Evolutionary conservation across 257 asterid genomes (phyloP).

Genomic region (Cynanchum wilfordii): DNA sequence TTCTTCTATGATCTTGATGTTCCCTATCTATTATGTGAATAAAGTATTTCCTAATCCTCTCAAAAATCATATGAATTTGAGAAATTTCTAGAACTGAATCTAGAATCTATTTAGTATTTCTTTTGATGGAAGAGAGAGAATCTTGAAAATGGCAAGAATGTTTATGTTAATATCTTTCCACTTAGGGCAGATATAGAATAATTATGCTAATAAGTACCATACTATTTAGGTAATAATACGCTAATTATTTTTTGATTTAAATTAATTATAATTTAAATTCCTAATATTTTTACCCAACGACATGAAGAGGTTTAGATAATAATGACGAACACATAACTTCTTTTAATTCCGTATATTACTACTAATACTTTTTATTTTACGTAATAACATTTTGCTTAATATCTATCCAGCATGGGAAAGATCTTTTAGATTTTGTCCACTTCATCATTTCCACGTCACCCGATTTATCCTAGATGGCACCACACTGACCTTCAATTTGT

Average conservation of each 20-base stretch:
- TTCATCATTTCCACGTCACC: conserved; percentile 28
- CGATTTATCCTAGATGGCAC: conserved; percentile 32
- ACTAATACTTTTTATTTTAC: no score
- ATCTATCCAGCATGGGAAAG: conserved; percentile 40
- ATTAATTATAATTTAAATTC: no score
- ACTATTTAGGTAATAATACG: no score
- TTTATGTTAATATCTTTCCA: background rate
- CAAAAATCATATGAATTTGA: no score
- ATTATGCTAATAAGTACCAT: no score
- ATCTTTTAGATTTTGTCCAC: conserved; percentile 49
- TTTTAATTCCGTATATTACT: no score
- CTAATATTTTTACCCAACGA: conserved; percentile 23
- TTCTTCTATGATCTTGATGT: background rate
- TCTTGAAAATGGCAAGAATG: background rate
- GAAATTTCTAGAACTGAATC: background rate
- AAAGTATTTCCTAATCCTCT: no score
- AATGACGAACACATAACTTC: no score
- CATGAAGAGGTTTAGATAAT: conserved; percentile 3
- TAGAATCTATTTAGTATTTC: background rate
- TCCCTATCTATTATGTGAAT: background rate
- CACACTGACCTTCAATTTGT: conserved; percentile 23
- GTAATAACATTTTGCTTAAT: background rate
- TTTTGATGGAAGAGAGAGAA: background rate
- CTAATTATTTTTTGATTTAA: no score
- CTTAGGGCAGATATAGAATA: background rate